phyloP scores from a whole-genome alignment of 2,329 filamentous ascomycete species.

The Pestalotiopsis sp. region DNA sequence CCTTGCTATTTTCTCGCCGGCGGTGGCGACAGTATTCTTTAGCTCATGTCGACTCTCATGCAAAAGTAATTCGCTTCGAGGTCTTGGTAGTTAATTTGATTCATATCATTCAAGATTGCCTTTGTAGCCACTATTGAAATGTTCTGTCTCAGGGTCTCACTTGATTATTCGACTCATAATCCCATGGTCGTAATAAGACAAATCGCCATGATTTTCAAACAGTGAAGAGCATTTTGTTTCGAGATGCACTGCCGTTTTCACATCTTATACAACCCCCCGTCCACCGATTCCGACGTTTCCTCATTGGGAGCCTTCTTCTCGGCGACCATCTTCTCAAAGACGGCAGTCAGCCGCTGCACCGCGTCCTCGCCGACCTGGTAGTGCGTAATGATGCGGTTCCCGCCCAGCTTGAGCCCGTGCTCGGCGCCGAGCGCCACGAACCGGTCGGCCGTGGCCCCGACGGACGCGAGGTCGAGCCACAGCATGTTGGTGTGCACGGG shows the following conservation, averaged over 20 bases:
- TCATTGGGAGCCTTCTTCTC: conserved; percentile 19
- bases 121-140: not conserved
- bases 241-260: not conserved
- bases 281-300: not conserved
- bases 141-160: too few relatives aligned
- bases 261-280: not conserved
- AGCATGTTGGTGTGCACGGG: conserved; percentile 76
- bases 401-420: conserved; percentile 28
- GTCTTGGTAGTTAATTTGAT: not conserved
- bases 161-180: too few relatives aligned
- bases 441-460: conserved; percentile 22
- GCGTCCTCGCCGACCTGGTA: conserved; percentile 61
- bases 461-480: conserved; percentile 59
- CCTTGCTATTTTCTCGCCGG: not conserved
- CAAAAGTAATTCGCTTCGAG: not conserved
- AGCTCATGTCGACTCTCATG: not conserved
- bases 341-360: conserved; percentile 46
- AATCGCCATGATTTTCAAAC: too few relatives aligned
- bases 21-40: not conserved
- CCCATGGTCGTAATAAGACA: too few relatives aligned
- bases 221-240: too few relatives aligned
- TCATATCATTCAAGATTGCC: not conserved
- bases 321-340: conserved; percentile 41
- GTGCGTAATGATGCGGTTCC: conserved; percentile 33
- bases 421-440: conserved; percentile 28